Evolutionary conservation across 2,329 filamentous ascomycete species (phyloP), one percentile per base, ranked within the genome.

Genomic region (Fusarium chuoi): DNA sequence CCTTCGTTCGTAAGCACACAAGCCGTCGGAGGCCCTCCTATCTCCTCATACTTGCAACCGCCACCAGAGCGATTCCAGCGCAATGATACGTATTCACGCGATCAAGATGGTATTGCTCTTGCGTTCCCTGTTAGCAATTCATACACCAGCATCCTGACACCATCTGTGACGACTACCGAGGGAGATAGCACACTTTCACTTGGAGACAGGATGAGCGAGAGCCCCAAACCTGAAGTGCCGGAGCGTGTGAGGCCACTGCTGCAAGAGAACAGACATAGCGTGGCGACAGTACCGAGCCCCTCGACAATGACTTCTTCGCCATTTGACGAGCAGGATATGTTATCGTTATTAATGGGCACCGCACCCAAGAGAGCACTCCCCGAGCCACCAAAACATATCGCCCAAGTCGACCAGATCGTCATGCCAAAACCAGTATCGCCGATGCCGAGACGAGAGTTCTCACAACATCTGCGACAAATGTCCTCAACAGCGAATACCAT

Each of bases 291-390:
- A 11, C 58, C 52, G 14, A 78, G 75, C 17, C 75, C 74, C 11
- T 66, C 75, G 38, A 78, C 73, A 4, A 55, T 77, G 36, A 76
- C 78, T 12, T 81, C 81, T 0, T 80, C 80, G 38, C 78, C 81
- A 3, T 82, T 79, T 45, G 79, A 79, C 49, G 82, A 83, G 56
- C 71, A 78, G 8, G 81, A 83, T 10, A 78, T 83, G 56, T 38
- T 83, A 28, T 76, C 78, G 5, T 70, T 83, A 24, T 68, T 83
- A 12, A 64, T 82, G 42, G 73, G 77, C 0, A 76, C 65, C 38
- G 63, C 75, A 5, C 59, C 76, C 4, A 61, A 75, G 14, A 75
- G 81, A 36, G 71, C 74, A 20, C 74, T 83, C 24, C 81, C 82
- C 6, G 62, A 75, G 5, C 80, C 78, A 6, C 82, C 82, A 0